These are phyloP conservation scores for Clonostachys chloroleuca DNA, from an alignment of 2,329 filamentous ascomycete genomes.

Conservation along the genomic window DNA sequence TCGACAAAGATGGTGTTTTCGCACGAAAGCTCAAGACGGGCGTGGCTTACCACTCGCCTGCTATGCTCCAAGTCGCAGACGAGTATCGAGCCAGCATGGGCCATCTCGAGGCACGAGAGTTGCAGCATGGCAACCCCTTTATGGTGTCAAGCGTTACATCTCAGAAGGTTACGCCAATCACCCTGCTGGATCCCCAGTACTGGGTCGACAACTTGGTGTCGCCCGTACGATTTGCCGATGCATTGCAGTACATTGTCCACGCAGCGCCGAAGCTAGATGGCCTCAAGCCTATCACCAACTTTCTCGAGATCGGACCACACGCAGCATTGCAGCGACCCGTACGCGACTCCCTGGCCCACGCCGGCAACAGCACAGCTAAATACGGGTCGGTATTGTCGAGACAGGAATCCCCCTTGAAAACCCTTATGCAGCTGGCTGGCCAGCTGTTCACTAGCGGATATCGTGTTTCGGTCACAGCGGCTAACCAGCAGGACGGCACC, in stretches of 20 bases:
- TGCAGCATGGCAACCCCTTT: neutral
- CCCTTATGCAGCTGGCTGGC: neutral
- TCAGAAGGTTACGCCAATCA: too few relatives aligned
- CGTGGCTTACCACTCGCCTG: slow-evolving; percentile 10
- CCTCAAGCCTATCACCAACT: neutral
- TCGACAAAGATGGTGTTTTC: slow-evolving; percentile 4
- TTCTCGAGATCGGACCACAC: neutral
- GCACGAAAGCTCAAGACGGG: slow-evolving; percentile 7
- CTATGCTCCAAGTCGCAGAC: slow-evolving; percentile 8
- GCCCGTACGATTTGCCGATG: slow-evolving; percentile 8
- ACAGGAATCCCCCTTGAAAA: neutral
- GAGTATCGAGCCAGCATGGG: slow-evolving; percentile 9
- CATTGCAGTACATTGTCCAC: neutral
- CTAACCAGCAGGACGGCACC: neutral
- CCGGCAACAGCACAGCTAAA: neutral
- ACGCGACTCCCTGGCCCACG: neutral
- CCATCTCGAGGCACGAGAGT: neutral
- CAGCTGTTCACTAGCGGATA: neutral
- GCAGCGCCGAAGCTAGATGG: too few relatives aligned
- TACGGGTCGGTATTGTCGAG: neutral
- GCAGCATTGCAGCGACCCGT: neutral
- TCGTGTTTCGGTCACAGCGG: neutral
- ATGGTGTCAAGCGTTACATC: too few relatives aligned
- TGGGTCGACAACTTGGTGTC: slow-evolving; percentile 13
- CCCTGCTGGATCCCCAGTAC: slow-evolving; percentile 3